Evolutionary conservation across 2,329 filamentous ascomycete species (phyloP).

Genomic region (Pseudocercospora vitis): DNA sequence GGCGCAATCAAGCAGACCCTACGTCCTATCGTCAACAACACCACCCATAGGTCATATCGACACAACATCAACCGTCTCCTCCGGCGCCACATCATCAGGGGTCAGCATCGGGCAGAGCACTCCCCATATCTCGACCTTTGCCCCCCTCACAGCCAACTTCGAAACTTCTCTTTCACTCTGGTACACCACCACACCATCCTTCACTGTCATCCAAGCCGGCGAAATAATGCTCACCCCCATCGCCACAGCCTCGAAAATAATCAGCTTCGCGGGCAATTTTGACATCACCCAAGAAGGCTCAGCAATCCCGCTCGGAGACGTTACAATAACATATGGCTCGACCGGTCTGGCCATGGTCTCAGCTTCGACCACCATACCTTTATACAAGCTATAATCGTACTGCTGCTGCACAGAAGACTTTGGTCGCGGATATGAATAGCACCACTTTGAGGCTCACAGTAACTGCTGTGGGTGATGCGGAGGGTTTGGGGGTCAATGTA

Average conservation of each 20-base stretch:
- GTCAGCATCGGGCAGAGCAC: too few relatives aligned
- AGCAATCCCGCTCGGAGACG: constrained; percentile 2
- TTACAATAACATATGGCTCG: constrained; percentile 6
- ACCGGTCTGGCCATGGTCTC: constrained; percentile 9
- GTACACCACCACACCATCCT: too few relatives aligned
- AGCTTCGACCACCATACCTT: background rate
- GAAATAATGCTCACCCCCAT: background rate
- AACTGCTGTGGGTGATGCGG: background rate
- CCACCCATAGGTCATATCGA: too few relatives aligned
- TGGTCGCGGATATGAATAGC: background rate
- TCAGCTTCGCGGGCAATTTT: background rate
- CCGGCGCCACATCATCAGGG: too few relatives aligned
- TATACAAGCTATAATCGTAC: background rate
- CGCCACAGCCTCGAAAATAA: background rate
- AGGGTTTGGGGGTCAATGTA: background rate
- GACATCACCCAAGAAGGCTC: background rate
- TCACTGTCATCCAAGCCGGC: background rate
- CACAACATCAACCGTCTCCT: too few relatives aligned
- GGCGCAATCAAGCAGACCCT: too few relatives aligned
- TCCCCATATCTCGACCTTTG: background rate
- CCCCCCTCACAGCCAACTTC: background rate
- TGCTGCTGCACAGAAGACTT: background rate
- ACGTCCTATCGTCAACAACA: too few relatives aligned
- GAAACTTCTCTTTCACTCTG: too few relatives aligned
- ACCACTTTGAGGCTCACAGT: constrained; percentile 2